Evolutionary conservation across 2,329 filamentous ascomycete genomes (phyloP), one percentile per base, ranked within the genome.

Genomic region (Septoria petroselini): DNA sequence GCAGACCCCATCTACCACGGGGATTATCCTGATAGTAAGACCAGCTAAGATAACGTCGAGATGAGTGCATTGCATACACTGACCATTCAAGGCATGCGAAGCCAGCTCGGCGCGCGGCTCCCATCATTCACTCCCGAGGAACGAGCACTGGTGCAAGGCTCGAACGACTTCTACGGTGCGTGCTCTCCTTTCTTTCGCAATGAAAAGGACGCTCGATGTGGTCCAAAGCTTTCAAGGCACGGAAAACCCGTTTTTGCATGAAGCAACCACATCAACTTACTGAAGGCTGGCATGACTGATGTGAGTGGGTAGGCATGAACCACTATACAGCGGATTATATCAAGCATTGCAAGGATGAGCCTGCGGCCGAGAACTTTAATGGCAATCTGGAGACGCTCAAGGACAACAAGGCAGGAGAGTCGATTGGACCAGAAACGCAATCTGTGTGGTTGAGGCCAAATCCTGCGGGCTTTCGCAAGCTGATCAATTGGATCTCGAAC

Each of bases 131-230:
- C 85, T 0, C 70, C 77, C 0, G 85, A 88, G 58, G 88, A 95
- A 65, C 69, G 75, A 18, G 80, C 80, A 2, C 75, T 93, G n/a
- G 82, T 95, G 38, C 77, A 85, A 63, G 88, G 86, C n/a, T 88
- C 84, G 66, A 93, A 93, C 69, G 89, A 94, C 74, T 94, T 94
- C 71, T 94, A 94, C 70, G 89, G 88, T 68, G 91, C 91, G 87
- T 51, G 48, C 9, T 31, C 38, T 35, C 49, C 23, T 27, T 5
- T 27, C 23, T 27, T 5, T 27, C 9, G 23, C 23, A 27, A 27
- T 9, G 23, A 9, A 27, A 9, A 27, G 23, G 9, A 27, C 9
- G 9, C 5, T 27, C 23, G 9, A 9, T 9, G 23, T 9, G 9
- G 5, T 27, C 23, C 5, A 9, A 27, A 27, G 23, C 23, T 27